Percentiles rank a stretch among this genome's conserved stretches.
Conservation (phyloP, 352 stramenopile species). For the Blastocystis sp. region DNA sequence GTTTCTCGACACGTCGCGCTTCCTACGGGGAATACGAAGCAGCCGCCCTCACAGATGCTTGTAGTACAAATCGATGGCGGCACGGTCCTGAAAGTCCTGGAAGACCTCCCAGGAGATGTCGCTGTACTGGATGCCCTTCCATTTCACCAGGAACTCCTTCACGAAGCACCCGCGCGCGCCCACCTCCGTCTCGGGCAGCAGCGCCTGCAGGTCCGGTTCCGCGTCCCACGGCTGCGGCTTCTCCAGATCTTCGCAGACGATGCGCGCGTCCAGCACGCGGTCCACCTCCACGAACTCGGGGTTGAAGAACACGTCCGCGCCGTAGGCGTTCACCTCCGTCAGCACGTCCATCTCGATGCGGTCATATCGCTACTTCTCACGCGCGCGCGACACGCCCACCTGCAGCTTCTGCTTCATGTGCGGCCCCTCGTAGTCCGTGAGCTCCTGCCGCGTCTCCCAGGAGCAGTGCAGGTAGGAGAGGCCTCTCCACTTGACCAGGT, state of each 20-base stretch:
- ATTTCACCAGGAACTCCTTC: slow-evolving; percentile 97
- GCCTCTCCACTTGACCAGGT: slow-evolving; percentile 85
- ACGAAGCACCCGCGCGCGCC: slow-evolving; percentile 74
- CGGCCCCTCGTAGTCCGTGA: slow-evolving; percentile 71
- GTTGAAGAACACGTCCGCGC: slow-evolving; percentile 84
- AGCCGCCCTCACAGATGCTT: slow-evolving; percentile 34
- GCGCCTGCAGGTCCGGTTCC: slow-evolving; percentile 77
- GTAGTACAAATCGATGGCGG: slow-evolving; percentile 80
- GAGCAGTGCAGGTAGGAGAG: slow-evolving; percentile 84
- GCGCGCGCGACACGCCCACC: background rate
- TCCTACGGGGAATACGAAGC: slow-evolving; percentile 24
- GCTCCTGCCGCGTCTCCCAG: slow-evolving; percentile 82
- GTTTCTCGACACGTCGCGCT: slow-evolving; percentile 28
- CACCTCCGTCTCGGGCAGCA: slow-evolving; percentile 75
- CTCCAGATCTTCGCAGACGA: slow-evolving; percentile 76
- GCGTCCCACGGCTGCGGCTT: slow-evolving; percentile 77
- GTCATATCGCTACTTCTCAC: slow-evolving; percentile 44
- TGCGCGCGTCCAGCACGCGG: slow-evolving; percentile 80
- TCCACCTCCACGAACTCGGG: slow-evolving; percentile 84
- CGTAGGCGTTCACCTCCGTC: slow-evolving; percentile 56
- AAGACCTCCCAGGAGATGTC: slow-evolving; percentile 95
- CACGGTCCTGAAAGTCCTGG: slow-evolving; percentile 87
- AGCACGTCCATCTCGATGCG: slow-evolving; percentile 38
- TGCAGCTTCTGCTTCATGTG: slow-evolving; percentile 66
- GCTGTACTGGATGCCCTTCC: slow-evolving; percentile 94